Evolutionary conservation across 495 filamentous ascomycete species (phyloP), one percentile per base, ranked within the genome.

Genomic region (Terfezia boudieri): DNA sequence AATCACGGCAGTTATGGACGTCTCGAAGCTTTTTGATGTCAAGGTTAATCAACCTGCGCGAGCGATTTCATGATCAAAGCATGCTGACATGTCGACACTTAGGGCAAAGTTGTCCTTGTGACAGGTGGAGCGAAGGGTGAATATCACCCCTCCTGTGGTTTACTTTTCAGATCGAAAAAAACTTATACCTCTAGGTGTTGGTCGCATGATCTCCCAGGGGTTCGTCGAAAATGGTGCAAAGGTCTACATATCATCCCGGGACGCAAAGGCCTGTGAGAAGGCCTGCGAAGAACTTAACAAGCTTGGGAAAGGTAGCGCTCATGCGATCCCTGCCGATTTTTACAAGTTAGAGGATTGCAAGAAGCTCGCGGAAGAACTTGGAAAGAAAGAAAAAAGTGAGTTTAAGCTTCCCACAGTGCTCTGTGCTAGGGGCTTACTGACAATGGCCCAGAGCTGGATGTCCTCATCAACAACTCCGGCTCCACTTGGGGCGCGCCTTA

Each of bases 401-500:
- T 14, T 75, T 60, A 59, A 73, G 67, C 11, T 53, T n/a, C 6
- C n/a, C 51, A 26, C 17, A 4, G 16, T 16, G 9, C 36, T 48
- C 8, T 51, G 14, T 32, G 9, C 32, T 46, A n/a, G 36, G 22
- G 9, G 37, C 36, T 38, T 41, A 48, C 55, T 76, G 75, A 46
- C 8, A 46, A 46, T 46, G 14, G 1, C 4, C 41, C 8, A 46
- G 41, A 77, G 58, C 75, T 90, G 14, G 76, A 86, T 63, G 74
- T 87, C 55, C 75, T 88, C 0, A 76, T 89, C 58, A 86, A 87
- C 70, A 90, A 89, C 68, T 81, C 79, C 16, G 84, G 84, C 51
- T 74, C 79, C 20, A 82, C 77, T 64, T 81, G 76, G 78, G 82
- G 82, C 54, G 83, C 78, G 23, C 62, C 71, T 0, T 74, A 83